Base-by-base conservation (phyloP, 768 basidiomycete species). In the Omphalotus guepiniiformis region DNA sequence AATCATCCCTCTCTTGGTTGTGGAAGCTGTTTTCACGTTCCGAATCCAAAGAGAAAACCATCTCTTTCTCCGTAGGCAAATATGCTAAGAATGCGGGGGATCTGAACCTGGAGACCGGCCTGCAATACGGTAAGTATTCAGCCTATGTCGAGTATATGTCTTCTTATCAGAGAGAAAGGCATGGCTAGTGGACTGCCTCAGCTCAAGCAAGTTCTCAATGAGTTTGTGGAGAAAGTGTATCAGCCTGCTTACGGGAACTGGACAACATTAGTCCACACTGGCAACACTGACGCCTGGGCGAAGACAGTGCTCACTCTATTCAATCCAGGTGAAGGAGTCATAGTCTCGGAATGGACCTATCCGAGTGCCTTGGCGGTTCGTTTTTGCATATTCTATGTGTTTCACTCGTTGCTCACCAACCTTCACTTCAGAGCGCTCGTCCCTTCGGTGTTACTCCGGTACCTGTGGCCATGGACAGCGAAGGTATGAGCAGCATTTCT, bases 341-440 rank as follows among this genome's bases (percentile, higher is more conserved):
- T 85, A 1, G 71, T 72, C 9, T 74, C 75, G 49, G 88, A 88
- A 58, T 93, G 83, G 83, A 80, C 85, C 0, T 94, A 90, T 59
- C 83, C 88, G 1, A 79, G 75, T 5, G 79, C 80, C 0, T 45
- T 74, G 1, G 57, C 65, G n/a, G 36, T 54, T 47, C 30, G 61
- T 65, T 42, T 51, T 63, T 55, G 70, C 71, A 23, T 49, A 62
- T 48, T 19, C 4, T 13, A n/a, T 28, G 15, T 21, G 2, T 27
- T 23, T n/a, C n/a, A n/a, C n/a, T n/a, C 38, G 13, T 26, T n/a
- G 5, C 37, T 28, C 3, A 27, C 43, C n/a, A 27, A 51, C 44
- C 25, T 34, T 15, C 26, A 26, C 2, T 28, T 12, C 36, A 48
- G 44, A 27, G 28, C 19, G 35, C 41, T 30, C 29, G 36, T 7